Conservation (phyloP, 2,329 filamentous ascomycete genomes). For the Sclerotinia nivalis region DNA sequence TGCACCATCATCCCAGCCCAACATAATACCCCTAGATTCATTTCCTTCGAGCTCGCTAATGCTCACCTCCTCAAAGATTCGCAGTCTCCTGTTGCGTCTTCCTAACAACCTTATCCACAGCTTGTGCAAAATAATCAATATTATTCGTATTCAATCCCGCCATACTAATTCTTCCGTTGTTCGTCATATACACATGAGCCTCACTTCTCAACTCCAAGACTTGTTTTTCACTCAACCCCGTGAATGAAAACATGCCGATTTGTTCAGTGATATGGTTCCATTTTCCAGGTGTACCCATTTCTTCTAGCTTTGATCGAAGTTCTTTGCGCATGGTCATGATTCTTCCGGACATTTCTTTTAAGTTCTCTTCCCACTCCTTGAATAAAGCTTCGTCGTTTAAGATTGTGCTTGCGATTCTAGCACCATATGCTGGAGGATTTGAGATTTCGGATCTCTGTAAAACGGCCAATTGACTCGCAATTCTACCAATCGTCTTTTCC, state of each 20-base stretch:
- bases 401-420: conserved; percentile 79
- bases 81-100: conserved; percentile 31
- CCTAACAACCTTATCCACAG: conserved; percentile 78
- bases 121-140: conserved; percentile 88
- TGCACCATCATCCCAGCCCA: too few species aligned
- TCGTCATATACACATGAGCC: conserved; percentile 86
- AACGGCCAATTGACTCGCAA: conserved; percentile 87
- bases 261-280: conserved; percentile 99
- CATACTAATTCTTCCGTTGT: conserved; percentile 98
- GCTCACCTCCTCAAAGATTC: not conserved
- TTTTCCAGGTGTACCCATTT: conserved; percentile 78
- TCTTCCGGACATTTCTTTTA: conserved; percentile 90
- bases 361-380: conserved; percentile 83
- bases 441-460: conserved; percentile 97
- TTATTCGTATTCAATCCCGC: conserved; percentile 93
- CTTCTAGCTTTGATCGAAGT: conserved; percentile 78
- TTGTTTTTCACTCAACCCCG: conserved; percentile 72
- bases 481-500: conserved; percentile 56
- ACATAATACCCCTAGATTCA: too few species aligned
- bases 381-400: conserved; percentile 83
- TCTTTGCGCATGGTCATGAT: conserved; percentile 89
- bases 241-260: conserved; percentile 99
- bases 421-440: conserved; percentile 93
- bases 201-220: conserved; percentile 69
- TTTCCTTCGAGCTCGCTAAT: too few species aligned